Evolutionary conservation across 176 grass and related monocot species (phyloP), one percentile per base, ranked within the genome.

Genomic region (Rhipidocladum racemiflorum): DNA sequence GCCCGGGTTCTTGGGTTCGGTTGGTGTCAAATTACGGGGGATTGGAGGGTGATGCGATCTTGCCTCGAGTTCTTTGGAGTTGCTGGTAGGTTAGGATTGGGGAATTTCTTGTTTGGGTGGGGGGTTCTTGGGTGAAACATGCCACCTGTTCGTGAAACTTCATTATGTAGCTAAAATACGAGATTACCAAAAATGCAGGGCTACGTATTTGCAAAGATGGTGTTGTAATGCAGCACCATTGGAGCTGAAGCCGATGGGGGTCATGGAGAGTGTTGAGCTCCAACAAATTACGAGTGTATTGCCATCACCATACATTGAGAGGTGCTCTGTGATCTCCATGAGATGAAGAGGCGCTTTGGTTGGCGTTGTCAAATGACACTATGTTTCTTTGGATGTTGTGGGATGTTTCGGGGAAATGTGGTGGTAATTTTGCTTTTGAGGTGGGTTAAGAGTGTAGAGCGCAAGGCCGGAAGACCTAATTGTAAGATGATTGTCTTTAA

Each of bases 51-150:
- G 39, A 77, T 73, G 57, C 7, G 23, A 72, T 77, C 27, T 62
- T 29, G 17, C 2, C 45, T 85, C 16, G n/a, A 15, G 4, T 57
- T 81, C 9, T 65, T 46, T 34, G 11, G 35, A 42, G 62, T 76
- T 39, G 1, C 45, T 51, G 17, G 18, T 44, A 34, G 0, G 18
- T 36, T 30, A 8, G n/a, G 65, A 39, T 81, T 6, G 55, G 17
- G 38, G 20, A 42, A 21, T 56, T 48, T 38, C 0, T 2, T 25
- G 0, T n/a, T 8, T 44, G 45, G 16, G 28, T 36, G 61, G 16
- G 11, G 55, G 25, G 18, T 83, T 64, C 81, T 83, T 64, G 57
- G 51, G 44, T 28, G 63, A 56, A 89, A 80, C 27, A 15, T 80
- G 35, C 30, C 20, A 64, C 27, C 45, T 89, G 70, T 36, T 56